Base-by-base conservation (phyloP, 257 asterid genomes). In the Solanum megistacrolobum region DNA sequence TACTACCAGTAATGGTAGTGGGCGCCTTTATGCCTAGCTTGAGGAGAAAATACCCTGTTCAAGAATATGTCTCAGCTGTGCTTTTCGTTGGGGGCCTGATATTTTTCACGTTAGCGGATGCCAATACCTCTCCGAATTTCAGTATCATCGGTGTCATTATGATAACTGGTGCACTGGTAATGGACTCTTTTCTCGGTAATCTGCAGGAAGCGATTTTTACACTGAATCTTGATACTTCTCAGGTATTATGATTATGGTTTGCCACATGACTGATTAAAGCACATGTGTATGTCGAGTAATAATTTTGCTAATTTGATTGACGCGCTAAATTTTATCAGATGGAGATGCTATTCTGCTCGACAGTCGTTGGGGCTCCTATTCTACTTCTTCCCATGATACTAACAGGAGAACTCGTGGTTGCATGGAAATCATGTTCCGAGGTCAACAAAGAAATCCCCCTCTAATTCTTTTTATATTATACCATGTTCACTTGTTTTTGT, bases 1-100 rank as follows among this genome's bases (percentile, higher is more conserved):
- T 96, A 23, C 90, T 96, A 10, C 98, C 98, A 0, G 98, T 96
- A 86, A 96, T 96, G 99, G 93, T 96, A 85, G 96, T 96, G 99
- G 98, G 98, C 2, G 95, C 99, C 5, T 95, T 96, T 89, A 94
- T 96, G 87, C 99, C 96, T 0, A 98, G 99, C 7, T 89, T 96
- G 92, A 95, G 98, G 89, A 92, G 99, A 89, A 96, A 95, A 92
- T 96, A 96, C 89, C 97, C 98, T 0, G 23, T 89, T 38, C 98
- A 96, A 66, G 99, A 95, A 88, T 96, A 96, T 85, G 87, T 95
- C 11, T 96, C 99, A 0, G 98, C 99, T 4, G 6, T 93, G 23
- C 97, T 95, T 69, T 92, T 95, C 3, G 98, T 96, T 8, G 58
- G 91, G 12, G 99, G 98, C 18, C 87, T 96, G 82, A 94, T 97